Percentiles rank a stretch among this genome's conserved stretches.
phyloP scores from a whole-genome alignment of 352 stramenopile species.

The Lagenidium sp. region DNA sequence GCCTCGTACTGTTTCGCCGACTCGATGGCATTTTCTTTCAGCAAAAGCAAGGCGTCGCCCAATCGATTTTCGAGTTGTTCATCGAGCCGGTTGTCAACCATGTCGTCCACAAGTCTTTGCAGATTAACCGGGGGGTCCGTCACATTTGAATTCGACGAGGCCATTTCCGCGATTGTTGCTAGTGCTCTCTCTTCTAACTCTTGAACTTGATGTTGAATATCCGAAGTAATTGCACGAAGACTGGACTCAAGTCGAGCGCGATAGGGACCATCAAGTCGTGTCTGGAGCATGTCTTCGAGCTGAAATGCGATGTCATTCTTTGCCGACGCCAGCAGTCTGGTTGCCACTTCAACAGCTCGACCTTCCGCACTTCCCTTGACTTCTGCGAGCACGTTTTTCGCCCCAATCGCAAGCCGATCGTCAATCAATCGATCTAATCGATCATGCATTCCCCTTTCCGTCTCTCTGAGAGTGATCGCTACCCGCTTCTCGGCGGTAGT shows the following conservation, averaged over 20 bases:
- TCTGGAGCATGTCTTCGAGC: too few relatives aligned
- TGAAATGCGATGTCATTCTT: too few relatives aligned
- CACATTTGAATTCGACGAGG: too few relatives aligned
- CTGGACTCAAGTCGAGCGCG: too few relatives aligned
- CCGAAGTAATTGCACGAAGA: too few relatives aligned
- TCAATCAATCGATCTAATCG: neutral
- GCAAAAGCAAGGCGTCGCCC: neutral
- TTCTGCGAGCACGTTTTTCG: neutral
- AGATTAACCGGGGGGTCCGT: too few relatives aligned
- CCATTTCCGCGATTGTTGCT: too few relatives aligned
- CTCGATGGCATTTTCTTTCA: neutral
- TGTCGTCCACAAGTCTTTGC: neutral
- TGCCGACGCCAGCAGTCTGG: neutral
- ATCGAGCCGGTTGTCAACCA: neutral
- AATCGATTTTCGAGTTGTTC: neutral
- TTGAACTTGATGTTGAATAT: too few relatives aligned
- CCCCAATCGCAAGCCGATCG: neutral
- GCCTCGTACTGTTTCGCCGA: conserved; percentile 1
- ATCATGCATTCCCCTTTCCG: neutral
- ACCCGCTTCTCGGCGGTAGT: neutral
- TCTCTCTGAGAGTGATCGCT: neutral
- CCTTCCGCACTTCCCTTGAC: neutral
- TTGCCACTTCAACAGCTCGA: neutral
- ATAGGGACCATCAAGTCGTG: too few relatives aligned
- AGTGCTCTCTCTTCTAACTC: too few relatives aligned